phyloP scores from a whole-genome alignment of 2,329 filamentous ascomycete genomes.

The Aspergillus latus region DNA sequence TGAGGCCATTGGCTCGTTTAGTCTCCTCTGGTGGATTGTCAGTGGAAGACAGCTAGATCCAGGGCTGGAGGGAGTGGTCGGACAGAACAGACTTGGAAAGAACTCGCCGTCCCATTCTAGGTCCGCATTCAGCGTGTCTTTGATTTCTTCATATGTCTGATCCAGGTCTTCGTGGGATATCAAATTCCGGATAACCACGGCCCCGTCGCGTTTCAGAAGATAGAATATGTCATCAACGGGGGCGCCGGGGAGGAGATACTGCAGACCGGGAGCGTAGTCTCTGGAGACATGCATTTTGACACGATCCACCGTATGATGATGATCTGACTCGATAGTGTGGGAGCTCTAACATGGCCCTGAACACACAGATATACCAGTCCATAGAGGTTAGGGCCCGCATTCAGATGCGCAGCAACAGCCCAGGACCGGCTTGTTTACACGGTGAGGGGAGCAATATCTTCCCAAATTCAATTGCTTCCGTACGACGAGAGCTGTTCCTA shows the following conservation, averaged over 20 bases:
- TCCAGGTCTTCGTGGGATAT: not conserved
- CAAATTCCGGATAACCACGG: not conserved
- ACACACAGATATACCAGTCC: no score
- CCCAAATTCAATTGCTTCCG: no score
- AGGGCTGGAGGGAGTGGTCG: not conserved
- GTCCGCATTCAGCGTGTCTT: not conserved
- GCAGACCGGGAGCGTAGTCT: not conserved
- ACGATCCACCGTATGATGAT: no score
- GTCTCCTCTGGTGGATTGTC: conserved; percentile 10
- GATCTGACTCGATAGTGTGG: no score
- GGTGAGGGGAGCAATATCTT: no score
- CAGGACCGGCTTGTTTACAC: no score
- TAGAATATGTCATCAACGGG: not conserved
- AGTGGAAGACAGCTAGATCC: no score
- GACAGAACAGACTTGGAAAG: not conserved
- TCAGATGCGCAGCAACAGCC: no score
- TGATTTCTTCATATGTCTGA: not conserved
- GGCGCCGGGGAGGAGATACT: not conserved
- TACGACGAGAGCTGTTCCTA: no score
- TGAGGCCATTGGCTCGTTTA: conserved; percentile 8
- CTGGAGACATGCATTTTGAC: not conserved
- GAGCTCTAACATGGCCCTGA: no score
- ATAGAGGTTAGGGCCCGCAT: no score
- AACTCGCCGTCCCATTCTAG: not conserved
- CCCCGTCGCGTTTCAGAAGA: not conserved